Base-by-base conservation (phyloP, 768 basidiomycete genomes). In the Baorangia bicolor region DNA sequence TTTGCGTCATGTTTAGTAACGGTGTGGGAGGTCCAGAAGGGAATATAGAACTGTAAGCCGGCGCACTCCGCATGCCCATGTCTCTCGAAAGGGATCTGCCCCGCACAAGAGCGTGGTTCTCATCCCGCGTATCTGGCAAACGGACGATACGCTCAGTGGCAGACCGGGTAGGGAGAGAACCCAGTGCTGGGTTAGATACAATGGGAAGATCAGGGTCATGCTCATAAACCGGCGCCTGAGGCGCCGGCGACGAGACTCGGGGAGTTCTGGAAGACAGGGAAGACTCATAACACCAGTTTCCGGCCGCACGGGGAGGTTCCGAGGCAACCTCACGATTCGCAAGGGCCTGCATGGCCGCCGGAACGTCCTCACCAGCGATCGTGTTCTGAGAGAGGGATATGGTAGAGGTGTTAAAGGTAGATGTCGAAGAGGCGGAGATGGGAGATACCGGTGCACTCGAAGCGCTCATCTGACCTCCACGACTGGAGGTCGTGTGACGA, bases 401-500 rank as follows among this genome's bases (percentile, higher is more conserved):
- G 9, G 65, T 61, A 21, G 70, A 59, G 4, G 61, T 41, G n/a
- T 48, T 59, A 38, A 71, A 71, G 10, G 69, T 70, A 9, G 69
- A 55, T 0, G 63, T 60, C 16, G 70, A 71, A 33, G 69, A 40
- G 2, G 55, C 56, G 18, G 69, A 71, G 18, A 68, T 62, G 20
- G 70, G 70, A 28, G 70, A 71, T 23, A 69, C 71, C 0, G 70
- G 70, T 30, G 71, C 71, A 23, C 70, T 73, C 48, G 69, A 70
- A 11, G 67, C 20, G 34, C 60, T 55, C 51, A 57, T 63, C 42
- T 71, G 69, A 51, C 67, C 40, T 25, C 65, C 66, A 45, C 69
- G 69, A 33, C 68, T 71, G 18, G 69, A 71, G n/a, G 62, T 66
- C 16, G 70, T 71, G 38, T 66, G 65, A 16, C 71, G 69, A 57